Evolutionary conservation across 202 grass and related monocot species (phyloP), one percentile per base, ranked within the genome.

Genomic region (Eragrostis tef): DNA sequence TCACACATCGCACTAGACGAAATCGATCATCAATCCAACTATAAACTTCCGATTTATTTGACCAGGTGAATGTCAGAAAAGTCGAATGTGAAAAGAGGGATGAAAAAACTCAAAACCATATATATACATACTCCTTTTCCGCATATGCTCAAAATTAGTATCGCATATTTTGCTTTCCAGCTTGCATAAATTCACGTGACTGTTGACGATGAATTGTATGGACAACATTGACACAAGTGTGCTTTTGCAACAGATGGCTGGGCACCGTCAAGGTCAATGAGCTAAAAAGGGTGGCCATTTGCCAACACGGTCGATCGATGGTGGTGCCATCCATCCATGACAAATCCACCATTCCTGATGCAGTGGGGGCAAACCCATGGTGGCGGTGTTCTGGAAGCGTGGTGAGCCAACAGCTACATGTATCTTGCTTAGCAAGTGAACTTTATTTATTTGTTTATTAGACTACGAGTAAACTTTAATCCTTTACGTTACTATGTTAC

Each of bases 301-400:
- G 83, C 10, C 68, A 75, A 63, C 83, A 81, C 48, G 43, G 57
- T 49, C 47, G 1, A 85, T 54, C 47, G 16, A 44, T 62, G 67
- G 54, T 70, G 87, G 24, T 21, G 29, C 71, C 78, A 85, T 81
- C 88, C 74, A 56, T 73, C 67, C 56, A 46, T 74, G 60, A 83
- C 12, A 14, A 14, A 61, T 69, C 69, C 69, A 54, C 84, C 69
- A 83, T 63, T 70, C 14, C 41, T 53, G 68, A 73, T 81, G 47
- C 64, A 57, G 88, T 89, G 79, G 87, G 31, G 6, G 39, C 50
- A 27, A 71, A 25, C 46, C 16, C 54, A 52, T 31, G 45, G 79
- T 31, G 67, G n/a, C 73, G 5, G 67, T 47, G 74, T 86, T 79
- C 83, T 83, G 24, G 79, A 83, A 86, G 79, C 50, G 14, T 11